Base-by-base conservation (phyloP, 1,284 basidiomycete genomes). In the Puccinia brachypodii region DNA sequence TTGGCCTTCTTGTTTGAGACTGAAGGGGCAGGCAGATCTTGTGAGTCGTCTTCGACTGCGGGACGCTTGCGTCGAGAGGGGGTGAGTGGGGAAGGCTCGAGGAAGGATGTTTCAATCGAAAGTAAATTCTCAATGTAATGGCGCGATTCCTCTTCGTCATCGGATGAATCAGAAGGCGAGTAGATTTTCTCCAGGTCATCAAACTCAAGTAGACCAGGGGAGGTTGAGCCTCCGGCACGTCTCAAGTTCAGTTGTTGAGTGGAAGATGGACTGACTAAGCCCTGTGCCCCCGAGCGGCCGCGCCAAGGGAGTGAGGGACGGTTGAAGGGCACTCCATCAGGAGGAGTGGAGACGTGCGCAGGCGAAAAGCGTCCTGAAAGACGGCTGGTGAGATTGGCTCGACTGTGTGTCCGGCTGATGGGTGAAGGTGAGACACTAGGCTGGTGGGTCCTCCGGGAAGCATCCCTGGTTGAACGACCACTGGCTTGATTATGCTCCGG, bases 1-100 rank as follows among this genome's bases (percentile, higher is more conserved):
- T 44, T 68, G 64, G 40, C n/a, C 64, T 68, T 68, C 36, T 68
- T 68, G 40, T 42, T 68, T 14, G 64, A 19, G 6, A 25, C n/a
- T 7, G 64, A 1, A 28, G n/a, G 11, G n/a, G 64, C 8, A 25
- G n/a, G n/a, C n/a, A n/a, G n/a, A n/a, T n/a, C n/a, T n/a, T n/a
- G n/a, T n/a, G n/a, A 44, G 3, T 66, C 62, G 16, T 66, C 62
- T 36, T 68, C 64, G 8, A n/a, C 25, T n/a, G 3, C n/a, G n/a
- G n/a, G 22, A 25, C 64, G 64, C 44, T 68, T 68, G 64, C 64
- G 64, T 28, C n/a, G 40, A 9, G 38, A 68, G 13, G 64, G 38
- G 22, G 64, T 44, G 64, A 14, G 3, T 44, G 38, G 22, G 38
- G 8, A 9, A 8, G 14, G 9, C 2, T 11, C 8, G 13, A 64